Evolutionary conservation across 176 grass and related monocot genomes (phyloP), one percentile per base, ranked within the genome.

Genomic region (Alopecurus myosuroides): DNA sequence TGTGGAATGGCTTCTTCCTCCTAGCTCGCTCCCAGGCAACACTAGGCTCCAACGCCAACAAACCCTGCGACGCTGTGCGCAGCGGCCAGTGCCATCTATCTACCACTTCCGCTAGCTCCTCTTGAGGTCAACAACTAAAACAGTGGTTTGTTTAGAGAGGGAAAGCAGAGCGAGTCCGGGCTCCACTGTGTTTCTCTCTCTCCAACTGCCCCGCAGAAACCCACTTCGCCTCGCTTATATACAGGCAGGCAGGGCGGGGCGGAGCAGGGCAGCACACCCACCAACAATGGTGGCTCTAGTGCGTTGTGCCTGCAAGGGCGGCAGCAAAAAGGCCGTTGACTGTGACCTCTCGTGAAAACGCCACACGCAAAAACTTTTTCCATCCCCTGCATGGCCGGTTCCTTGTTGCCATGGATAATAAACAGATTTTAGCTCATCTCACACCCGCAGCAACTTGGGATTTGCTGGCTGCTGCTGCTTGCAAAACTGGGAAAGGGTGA

Each of bases 291-390:
- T 70, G 51, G 5, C 50, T 15, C 66, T 86, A 78, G 51, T 70
- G n/a, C n/a, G n/a, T n/a, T n/a, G 88, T 70, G 82, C 77, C 88
- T 74, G 74, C 84, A 2, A 64, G 61, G 61, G 15, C 61, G 61
- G 15, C 61, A 49, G 70, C 70, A 69, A 87, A 90, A 88, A 66
- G 81, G 82, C 48, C 82, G 88, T 92, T 90, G 87, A 92, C 92
- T 80, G 88, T 82, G 81, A 74, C 70, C 85, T 83, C 79, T 85
- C 80, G 80, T 77, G 79, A 78, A 94, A 92, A 89, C 76, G 90
- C 49, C 85, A 75, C 84, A 67, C 37, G 5, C 49, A n/a, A n/a
- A n/a, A 66, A 74, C 84, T 89, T 94, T 94, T 57, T 86, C 74
- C 76, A n/a, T 49, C 57, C 52, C 35, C 74, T 80, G 52, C 7